Evolutionary conservation across 2,329 filamentous ascomycete genomes (phyloP).

Genomic region (Colletotrichum tropicale): DNA sequence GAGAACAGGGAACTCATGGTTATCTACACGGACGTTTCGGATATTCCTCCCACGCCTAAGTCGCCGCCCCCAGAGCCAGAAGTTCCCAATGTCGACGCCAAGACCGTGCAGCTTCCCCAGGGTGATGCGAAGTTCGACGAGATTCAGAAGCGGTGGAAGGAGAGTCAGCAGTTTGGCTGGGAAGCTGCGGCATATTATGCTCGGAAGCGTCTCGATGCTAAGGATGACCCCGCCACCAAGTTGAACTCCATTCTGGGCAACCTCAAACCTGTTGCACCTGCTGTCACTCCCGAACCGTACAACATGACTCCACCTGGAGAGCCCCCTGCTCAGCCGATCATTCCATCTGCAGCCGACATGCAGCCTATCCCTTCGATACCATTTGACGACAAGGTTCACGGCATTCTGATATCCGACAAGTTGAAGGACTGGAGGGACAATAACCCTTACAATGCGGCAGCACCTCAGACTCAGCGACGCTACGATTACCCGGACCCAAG

Average conservation of each 20-base stretch:
- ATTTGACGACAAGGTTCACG: slow-evolving; percentile 44
- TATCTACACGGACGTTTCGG: slow-evolving; percentile 57
- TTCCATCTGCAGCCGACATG: slow-evolving; percentile 34
- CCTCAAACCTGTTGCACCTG: slow-evolving; percentile 13
- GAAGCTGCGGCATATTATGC: slow-evolving; percentile 48
- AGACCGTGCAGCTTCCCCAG: slow-evolving; percentile 39
- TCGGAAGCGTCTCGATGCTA: slow-evolving; percentile 45
- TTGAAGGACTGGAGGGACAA: slow-evolving; percentile 48
- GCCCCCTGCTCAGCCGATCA: slow-evolving; percentile 21
- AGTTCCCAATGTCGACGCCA: slow-evolving; percentile 25
- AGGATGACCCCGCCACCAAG: slow-evolving; percentile 37
- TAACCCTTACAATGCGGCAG: slow-evolving; percentile 39
- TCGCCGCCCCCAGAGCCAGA: slow-evolving; percentile 49
- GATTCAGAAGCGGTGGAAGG: slow-evolving; percentile 52
- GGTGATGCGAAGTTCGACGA: slow-evolving; percentile 50
- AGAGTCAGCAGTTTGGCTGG: slow-evolving; percentile 48
- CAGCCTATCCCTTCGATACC: slow-evolving; percentile 34
- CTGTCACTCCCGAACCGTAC: slow-evolving; percentile 15
- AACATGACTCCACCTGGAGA: slow-evolving; percentile 21
- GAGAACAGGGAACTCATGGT: slow-evolving; percentile 66
- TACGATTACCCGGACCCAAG: slow-evolving; percentile 46
- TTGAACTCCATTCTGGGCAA: slow-evolving; percentile 44
- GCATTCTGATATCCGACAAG: slow-evolving; percentile 48
- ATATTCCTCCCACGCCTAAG: slow-evolving; percentile 62
- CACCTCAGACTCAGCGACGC: slow-evolving; percentile 27